Conservation (phyloP, 352 stramenopile species). For the Phytopythium delawarense region DNA sequence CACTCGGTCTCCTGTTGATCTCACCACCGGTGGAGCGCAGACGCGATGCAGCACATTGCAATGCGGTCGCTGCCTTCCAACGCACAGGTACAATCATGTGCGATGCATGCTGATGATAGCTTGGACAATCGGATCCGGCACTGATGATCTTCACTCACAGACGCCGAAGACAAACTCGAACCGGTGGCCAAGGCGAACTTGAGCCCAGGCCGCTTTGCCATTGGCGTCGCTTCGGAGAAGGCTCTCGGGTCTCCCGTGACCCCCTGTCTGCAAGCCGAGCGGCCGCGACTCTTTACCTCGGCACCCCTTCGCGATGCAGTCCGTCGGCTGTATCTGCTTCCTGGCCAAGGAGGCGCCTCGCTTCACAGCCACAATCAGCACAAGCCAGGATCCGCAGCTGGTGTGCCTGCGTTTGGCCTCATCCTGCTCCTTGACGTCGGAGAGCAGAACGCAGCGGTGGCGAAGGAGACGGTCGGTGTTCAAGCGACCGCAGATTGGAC, state of each 20-base stretch:
- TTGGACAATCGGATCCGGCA: not conserved
- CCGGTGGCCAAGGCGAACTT: not conserved
- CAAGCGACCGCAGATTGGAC: not conserved
- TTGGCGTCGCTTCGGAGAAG: not conserved
- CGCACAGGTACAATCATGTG: not conserved
- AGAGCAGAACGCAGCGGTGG: not conserved
- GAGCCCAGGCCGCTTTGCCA: not conserved
- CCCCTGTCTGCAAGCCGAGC: not conserved
- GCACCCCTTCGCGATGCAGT: not conserved
- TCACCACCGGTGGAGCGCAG: not conserved
- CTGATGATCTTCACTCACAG: constrained; percentile 1
- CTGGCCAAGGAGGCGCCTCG: not conserved
- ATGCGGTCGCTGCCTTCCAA: not conserved
- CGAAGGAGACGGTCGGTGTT: not conserved
- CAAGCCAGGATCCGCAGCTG: not conserved
- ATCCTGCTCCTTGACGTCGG: not conserved
- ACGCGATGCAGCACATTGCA: not conserved
- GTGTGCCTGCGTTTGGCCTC: not conserved
- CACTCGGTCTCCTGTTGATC: not conserved
- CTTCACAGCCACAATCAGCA: not conserved
- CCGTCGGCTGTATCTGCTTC: not conserved
- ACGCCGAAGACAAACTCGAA: not conserved
- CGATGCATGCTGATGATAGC: not conserved
- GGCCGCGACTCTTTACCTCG: constrained; percentile 5
- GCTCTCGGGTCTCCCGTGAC: not conserved